Evolutionary conservation across 495 filamentous ascomycete species (phyloP), one percentile per base, ranked within the genome.

Genomic region (Bacidia gigantensis): DNA sequence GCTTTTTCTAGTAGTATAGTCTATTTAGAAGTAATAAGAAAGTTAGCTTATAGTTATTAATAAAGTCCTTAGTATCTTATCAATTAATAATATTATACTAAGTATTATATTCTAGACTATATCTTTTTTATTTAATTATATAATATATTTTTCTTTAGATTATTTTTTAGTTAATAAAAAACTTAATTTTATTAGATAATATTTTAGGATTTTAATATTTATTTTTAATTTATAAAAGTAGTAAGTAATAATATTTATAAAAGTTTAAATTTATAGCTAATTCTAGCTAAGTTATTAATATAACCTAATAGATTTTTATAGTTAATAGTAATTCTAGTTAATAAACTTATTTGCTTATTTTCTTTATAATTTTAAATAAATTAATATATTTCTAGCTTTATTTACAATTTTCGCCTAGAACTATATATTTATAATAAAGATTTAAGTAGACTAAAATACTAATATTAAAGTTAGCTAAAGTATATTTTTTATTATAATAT

Each of bases 1-100:
- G n/a, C n/a, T n/a, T n/a, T n/a, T n/a, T n/a, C n/a, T n/a, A n/a
- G n/a, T n/a, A n/a, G n/a, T n/a, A n/a, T n/a, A n/a, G n/a, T n/a
- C n/a, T n/a, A n/a, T n/a, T n/a, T 51, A 51, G 18, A 53, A 53
- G 11, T 48, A 26, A 23, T 52, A 25, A 18, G n/a, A 7, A 18
- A 40, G 20, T 14, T 29, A 51, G 7, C 14, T 35, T 35, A 35
- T 35, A 35, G 14, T n/a, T n/a, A n/a, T n/a, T n/a, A n/a, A n/a
- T n/a, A n/a, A n/a, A n/a, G n/a, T n/a, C n/a, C 14, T 7, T 35
- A 35, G 14, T 35, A 35, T 5, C 14, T 7, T 35, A 35, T 35
- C 5, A 35, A 35, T 35, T 35, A 35, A 35, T 35, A 35, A 14
- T 7, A 35, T 7, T 35, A 14, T 35, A 35, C 14, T 35, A 35